These are phyloP conservation scores for Claviceps sp. DNA, from an alignment of 2,329 filamentous ascomycete species.

Conservation along the genomic window DNA sequence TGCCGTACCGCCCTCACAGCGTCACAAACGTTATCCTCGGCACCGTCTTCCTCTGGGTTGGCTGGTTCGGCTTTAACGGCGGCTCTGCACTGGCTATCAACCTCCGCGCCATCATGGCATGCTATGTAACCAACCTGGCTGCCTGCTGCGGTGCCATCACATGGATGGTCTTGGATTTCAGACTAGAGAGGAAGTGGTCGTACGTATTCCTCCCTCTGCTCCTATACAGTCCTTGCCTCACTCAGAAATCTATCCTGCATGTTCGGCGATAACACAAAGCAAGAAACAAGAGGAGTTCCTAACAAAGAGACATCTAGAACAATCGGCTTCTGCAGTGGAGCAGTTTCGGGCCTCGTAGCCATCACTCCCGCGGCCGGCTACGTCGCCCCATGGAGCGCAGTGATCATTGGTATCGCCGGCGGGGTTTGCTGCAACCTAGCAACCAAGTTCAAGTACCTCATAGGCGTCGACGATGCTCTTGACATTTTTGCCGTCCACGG, in stretches of 20 bases:
- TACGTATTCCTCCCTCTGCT: not conserved
- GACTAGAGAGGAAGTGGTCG: conserved; percentile 76
- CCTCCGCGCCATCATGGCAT: conserved; percentile 78
- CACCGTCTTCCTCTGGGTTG: conserved; percentile 73
- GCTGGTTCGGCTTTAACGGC: conserved; percentile 95
- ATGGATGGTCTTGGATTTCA: conserved; percentile 78
- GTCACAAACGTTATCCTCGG: conserved; percentile 62
- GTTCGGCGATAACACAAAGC: not conserved
- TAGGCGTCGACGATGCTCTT: conserved; percentile 75
- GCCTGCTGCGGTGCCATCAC: conserved; percentile 70
- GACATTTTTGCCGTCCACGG: conserved; percentile 88
- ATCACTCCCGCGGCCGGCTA: conserved; percentile 76
- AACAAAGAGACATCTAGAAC: conserved; percentile 38
- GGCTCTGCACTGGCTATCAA: conserved; percentile 71
- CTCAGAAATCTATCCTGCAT: no score
- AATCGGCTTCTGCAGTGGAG: conserved; percentile 84
- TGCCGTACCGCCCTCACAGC: conserved; percentile 59
- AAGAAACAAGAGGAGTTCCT: not conserved
- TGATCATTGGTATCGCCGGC: conserved; percentile 44
- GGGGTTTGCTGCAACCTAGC: conserved; percentile 68
- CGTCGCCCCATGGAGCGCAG: conserved; percentile 51
- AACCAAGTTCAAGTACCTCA: conserved; percentile 65
- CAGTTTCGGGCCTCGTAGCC: conserved; percentile 74
- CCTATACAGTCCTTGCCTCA: not conserved
- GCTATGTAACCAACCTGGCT: conserved; percentile 75